Percentiles rank a stretch among this genome's conserved stretches.
Conservation (phyloP, 2,329 filamentous ascomycete genomes). For the Pseudohalonectria lignicola region DNA sequence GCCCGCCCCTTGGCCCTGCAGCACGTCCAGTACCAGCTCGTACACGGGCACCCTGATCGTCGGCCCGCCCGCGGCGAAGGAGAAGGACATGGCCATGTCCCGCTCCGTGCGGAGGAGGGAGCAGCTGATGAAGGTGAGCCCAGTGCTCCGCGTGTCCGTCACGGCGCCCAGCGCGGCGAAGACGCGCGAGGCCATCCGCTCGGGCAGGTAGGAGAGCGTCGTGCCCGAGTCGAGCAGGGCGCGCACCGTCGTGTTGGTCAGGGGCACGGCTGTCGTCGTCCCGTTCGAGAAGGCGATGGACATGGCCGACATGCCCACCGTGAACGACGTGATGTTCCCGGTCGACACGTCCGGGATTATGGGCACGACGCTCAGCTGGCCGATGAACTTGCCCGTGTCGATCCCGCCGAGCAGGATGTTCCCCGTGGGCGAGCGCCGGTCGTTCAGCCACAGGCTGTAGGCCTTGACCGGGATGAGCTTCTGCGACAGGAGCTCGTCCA, state of each 20-base stretch:
- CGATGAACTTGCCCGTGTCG: conserved; percentile 55
- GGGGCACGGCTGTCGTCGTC: conserved; percentile 17
- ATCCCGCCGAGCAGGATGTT: conserved; percentile 60
- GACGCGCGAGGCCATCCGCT: conserved; percentile 29
- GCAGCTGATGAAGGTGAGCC: conserved; percentile 29
- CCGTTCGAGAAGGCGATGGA: conserved; percentile 27
- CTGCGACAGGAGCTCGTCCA: conserved; percentile 52
- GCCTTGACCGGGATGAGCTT: conserved; percentile 50
- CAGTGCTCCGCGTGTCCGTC: conserved; percentile 22
- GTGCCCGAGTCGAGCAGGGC: conserved; percentile 60
- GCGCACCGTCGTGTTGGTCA: conserved; percentile 15
- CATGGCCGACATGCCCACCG: conserved; percentile 22
- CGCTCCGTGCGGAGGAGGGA: conserved; percentile 17
- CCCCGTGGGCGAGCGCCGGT: conserved; percentile 44
- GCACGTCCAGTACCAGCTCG: conserved; percentile 27
- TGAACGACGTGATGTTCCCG: conserved; percentile 26
- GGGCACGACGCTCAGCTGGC: conserved; percentile 41
- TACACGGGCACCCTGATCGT: conserved; percentile 18
- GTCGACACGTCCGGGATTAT: conserved; percentile 33
- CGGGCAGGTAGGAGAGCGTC: conserved; percentile 52
- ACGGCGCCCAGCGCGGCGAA: conserved; percentile 25
- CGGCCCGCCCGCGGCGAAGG: conserved; percentile 12
- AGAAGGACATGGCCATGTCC: conserved; percentile 21
- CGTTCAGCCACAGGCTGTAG: conserved; percentile 57
- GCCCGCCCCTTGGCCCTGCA: conserved; percentile 8